A percentile compares a stretch with the other conserved stretches of the same genome.
phyloP scores from a whole-genome alignment of 768 basidiomycete genomes.

The Cystobasidiopsis lactophilus region DNA sequence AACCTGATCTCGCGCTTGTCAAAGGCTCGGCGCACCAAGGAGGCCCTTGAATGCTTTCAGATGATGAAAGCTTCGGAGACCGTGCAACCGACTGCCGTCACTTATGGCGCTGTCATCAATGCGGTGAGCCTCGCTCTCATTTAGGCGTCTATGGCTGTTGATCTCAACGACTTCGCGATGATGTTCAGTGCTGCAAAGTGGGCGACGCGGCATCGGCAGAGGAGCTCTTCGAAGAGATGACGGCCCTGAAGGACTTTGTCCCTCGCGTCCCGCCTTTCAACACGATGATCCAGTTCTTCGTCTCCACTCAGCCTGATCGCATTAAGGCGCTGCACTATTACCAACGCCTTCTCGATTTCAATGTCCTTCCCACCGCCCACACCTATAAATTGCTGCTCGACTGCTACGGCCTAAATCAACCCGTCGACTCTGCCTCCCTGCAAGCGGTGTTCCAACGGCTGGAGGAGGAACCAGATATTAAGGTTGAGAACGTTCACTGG shows the following conservation, averaged over 20 bases:
- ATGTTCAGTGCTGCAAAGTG: conserved; percentile 62
- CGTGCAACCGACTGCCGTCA: conserved; percentile 55
- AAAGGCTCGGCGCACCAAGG: conserved; percentile 79
- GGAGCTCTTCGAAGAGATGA: conserved; percentile 68
- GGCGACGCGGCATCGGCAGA: conserved; percentile 69
- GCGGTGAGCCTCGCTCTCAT: conserved; percentile 1
- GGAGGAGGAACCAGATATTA: conserved; percentile 30
- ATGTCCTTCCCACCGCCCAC: conserved; percentile 57
- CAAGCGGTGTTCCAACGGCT: conserved; percentile 46
- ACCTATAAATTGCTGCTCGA: conserved; percentile 95
- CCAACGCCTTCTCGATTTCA: conserved; percentile 37
- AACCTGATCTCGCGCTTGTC: conserved; percentile 90
- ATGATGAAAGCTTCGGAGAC: conserved; percentile 46
- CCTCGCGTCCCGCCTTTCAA: conserved; percentile 89
- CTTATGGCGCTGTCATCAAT: conserved; percentile 72
- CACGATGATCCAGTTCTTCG: conserved; percentile 95
- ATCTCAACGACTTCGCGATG: not conserved
- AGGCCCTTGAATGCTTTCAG: conserved; percentile 66
- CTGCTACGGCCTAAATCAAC: conserved; percentile 63
- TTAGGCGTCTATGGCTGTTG: not conserved
- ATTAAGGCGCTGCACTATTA: conserved; percentile 54
- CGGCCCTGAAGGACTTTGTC: conserved; percentile 43
- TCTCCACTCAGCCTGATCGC: conserved; percentile 69
- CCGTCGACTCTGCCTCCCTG: conserved; percentile 45
- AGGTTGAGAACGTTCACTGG: conserved; percentile 43